phyloP scores from a whole-genome alignment of 306 rosid species.

The Citrullus amarus region DNA sequence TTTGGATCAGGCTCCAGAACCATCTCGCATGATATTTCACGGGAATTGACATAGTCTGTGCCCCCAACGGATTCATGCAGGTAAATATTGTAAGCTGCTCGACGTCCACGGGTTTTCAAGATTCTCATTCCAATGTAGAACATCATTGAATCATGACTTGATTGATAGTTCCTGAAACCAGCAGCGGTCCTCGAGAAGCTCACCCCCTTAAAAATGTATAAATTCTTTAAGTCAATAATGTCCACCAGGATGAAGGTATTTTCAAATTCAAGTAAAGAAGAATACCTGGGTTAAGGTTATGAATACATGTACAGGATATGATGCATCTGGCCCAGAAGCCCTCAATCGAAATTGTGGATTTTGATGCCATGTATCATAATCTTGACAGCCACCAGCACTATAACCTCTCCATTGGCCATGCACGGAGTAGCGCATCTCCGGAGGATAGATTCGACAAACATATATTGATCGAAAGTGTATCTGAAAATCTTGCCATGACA shows the following conservation, averaged over 20 bases:
- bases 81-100: conserved; percentile 90
- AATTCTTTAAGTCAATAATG: conserved; percentile 2
- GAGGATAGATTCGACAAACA: conserved; percentile 90
- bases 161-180: conserved; percentile 93
- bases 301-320: conserved; percentile 83
- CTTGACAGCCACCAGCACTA: conserved; percentile 99
- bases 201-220: conserved; percentile 57
- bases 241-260: neutral
- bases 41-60: conserved; percentile 90
- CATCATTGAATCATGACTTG: conserved; percentile 95
- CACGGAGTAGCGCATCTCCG: conserved; percentile 90
- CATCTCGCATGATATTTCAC: conserved; percentile 99
- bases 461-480: conserved; percentile 95
- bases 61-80: conserved; percentile 97
- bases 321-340: conserved; percentile 92
- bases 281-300: conserved; percentile 93
- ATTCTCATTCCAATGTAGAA: conserved; percentile 98
- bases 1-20: conserved; percentile 96
- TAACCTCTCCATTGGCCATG: conserved; percentile 97
- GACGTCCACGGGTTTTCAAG: conserved; percentile 95
- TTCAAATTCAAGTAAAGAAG: neutral
- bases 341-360: conserved; percentile 94
- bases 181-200: conserved; percentile 97
- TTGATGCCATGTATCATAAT: conserved; percentile 95
- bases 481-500: conserved; percentile 99